These are phyloP conservation scores for Coniochaeta sp. DNA, from an alignment of 2,329 filamentous ascomycete genomes.

Conservation along the genomic window DNA sequence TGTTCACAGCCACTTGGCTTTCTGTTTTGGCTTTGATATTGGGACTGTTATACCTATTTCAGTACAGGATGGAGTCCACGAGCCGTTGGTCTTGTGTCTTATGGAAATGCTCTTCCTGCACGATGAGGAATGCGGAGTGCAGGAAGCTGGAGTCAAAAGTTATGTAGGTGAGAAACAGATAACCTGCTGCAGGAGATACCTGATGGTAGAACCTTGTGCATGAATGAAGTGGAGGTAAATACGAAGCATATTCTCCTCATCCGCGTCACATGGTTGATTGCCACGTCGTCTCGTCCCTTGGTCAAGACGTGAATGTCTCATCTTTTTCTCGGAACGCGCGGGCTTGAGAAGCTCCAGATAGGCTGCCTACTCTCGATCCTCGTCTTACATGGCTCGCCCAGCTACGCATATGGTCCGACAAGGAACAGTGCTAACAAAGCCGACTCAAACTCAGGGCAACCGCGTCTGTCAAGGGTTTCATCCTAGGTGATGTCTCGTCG, in stretches of 20 bases:
- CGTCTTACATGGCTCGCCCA: neutral
- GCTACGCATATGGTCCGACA: neutral
- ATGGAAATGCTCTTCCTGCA: neutral
- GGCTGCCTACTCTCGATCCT: neutral
- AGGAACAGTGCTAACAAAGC: neutral
- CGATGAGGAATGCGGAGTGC: neutral
- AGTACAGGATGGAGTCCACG: neutral
- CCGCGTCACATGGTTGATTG: neutral
- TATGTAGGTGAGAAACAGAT: neutral
- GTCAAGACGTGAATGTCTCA: neutral
- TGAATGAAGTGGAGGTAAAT: neutral
- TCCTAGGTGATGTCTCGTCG: neutral
- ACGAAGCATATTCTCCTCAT: neutral
- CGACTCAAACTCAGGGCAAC: neutral
- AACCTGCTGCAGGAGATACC: neutral
- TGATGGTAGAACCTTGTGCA: neutral
- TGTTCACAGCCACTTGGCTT: neutral
- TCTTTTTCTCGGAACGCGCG: neutral
- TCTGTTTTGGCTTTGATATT: neutral
- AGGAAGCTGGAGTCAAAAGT: neutral
- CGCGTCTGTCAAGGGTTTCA: neutral
- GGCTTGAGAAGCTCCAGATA: neutral
- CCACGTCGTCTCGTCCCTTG: neutral
- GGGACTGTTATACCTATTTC: neutral
- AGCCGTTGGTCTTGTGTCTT: neutral